Percentiles rank a stretch among this genome's conserved stretches.
Evolutionary conservation across 768 basidiomycete species (phyloP).

Genomic region (Lactifluus hygrophoroides): DNA sequence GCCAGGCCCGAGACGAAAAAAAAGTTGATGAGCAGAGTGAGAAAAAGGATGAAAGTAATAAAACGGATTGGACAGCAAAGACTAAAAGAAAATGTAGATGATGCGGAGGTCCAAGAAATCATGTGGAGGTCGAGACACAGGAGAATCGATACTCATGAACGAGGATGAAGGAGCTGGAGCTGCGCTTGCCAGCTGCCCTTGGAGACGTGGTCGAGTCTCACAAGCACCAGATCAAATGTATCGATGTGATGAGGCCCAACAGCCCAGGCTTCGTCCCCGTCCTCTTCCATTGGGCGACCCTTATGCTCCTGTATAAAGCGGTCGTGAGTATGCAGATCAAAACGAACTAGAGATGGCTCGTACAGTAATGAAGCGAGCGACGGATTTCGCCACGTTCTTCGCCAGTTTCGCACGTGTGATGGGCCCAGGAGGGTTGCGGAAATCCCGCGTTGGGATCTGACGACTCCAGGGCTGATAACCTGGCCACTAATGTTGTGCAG

Average conservation of each 20-base stretch:
- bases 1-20: neutral
- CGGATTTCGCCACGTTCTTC: constrained; percentile 71
- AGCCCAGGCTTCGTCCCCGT: constrained; percentile 51
- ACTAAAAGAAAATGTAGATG: neutral
- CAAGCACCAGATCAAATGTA: constrained; percentile 60
- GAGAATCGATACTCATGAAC: neutral
- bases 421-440: constrained; percentile 66
- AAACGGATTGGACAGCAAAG: neutral
- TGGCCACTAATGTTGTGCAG: constrained; percentile 49
- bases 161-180: constrained; percentile 37
- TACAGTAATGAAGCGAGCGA: constrained; percentile 59
- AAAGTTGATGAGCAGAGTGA: neutral
- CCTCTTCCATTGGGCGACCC: constrained; percentile 50
- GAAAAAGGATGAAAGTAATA: neutral
- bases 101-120: neutral
- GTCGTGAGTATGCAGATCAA: too few relatives aligned
- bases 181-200: constrained; percentile 81
- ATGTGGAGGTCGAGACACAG: neutral
- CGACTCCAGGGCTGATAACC: constrained; percentile 71
- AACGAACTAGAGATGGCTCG: constrained; percentile 21
- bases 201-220: constrained; percentile 76
- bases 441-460: constrained; percentile 78
- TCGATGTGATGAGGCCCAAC: constrained; percentile 50
- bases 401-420: constrained; percentile 71
- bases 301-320: constrained; percentile 38